Conservation (phyloP, 2,329 filamentous ascomycete genomes). For the Fusarium chaquense region DNA sequence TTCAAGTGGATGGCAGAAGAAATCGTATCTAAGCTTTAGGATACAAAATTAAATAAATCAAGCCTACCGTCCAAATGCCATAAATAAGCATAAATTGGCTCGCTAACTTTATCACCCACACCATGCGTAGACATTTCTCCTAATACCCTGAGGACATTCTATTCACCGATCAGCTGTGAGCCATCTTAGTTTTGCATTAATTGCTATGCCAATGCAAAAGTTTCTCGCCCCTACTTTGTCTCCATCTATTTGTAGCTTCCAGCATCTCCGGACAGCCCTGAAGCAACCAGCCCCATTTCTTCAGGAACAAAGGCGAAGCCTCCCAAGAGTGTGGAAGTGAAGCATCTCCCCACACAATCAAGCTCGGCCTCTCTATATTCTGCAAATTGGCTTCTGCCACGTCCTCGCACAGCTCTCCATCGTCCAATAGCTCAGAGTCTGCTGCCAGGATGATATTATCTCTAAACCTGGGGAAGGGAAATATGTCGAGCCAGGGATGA, state of each 20-base stretch:
- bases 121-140: too few species aligned
- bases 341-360: constrained; percentile 32
- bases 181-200: not conserved
- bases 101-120: too few species aligned
- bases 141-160: too few species aligned
- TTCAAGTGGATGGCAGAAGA: too few species aligned
- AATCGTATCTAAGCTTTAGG: too few species aligned
- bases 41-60: too few species aligned
- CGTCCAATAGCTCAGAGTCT: not conserved
- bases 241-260: constrained; percentile 24
- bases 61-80: too few species aligned
- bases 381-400: constrained; percentile 11
- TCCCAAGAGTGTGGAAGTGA: constrained; percentile 23
- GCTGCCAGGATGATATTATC: constrained; percentile 16
- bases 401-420: constrained; percentile 17
- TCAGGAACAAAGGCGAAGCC: constrained; percentile 14
- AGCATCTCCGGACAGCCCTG: constrained; percentile 20
- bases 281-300: constrained; percentile 30
- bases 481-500: constrained; percentile 30
- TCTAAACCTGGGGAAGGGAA: constrained; percentile 15
- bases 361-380: constrained; percentile 3
- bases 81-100: too few species aligned
- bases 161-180: too few species aligned
- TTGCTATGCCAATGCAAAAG: not conserved
- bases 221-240: constrained; percentile 21